These are phyloP conservation scores for Ceratocystis alfenasii DNA, from an alignment of 2,329 filamentous ascomycete species.

Conservation along the genomic window DNA sequence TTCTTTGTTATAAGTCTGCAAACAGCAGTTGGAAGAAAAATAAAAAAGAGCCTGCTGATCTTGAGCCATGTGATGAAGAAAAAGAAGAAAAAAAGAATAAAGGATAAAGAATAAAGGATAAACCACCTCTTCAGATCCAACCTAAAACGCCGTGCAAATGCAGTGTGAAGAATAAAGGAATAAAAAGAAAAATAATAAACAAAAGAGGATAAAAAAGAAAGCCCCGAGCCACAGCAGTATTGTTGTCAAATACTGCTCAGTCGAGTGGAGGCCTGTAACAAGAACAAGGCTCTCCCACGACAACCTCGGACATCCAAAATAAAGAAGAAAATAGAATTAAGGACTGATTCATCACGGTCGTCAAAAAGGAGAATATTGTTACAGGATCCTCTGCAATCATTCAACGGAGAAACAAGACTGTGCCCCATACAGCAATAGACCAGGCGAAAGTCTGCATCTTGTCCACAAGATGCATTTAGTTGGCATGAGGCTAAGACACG, in stretches of 20 bases:
- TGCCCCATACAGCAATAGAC: neutral
- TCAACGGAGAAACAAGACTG: neutral
- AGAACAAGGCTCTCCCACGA: conserved; percentile 12
- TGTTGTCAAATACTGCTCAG: too few species aligned
- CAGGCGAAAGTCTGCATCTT: neutral
- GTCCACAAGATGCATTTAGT: too few species aligned
- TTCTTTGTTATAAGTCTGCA: neutral
- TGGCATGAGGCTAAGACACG: neutral
- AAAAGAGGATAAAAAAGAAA: conserved; percentile 1
- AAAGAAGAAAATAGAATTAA: neutral
- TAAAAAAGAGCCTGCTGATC: neutral
- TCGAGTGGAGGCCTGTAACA: neutral
- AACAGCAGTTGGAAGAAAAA: neutral
- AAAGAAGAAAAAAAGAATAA: neutral
- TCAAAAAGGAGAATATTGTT: conserved; percentile 15
- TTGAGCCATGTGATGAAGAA: neutral
- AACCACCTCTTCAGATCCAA: neutral
- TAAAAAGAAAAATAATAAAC: conserved; percentile 23
- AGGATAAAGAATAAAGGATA: too few species aligned
- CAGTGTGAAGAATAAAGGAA: conserved; percentile 16
- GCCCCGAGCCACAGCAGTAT: neutral
- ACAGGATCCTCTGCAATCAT: conserved; percentile 8
- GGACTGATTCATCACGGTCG: conserved; percentile 18
- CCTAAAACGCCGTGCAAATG: conserved; percentile 19
- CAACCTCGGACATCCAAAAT: conserved; percentile 10